Conservation (phyloP, 148 eudicot genomes). For the Cornus florida region DNA sequence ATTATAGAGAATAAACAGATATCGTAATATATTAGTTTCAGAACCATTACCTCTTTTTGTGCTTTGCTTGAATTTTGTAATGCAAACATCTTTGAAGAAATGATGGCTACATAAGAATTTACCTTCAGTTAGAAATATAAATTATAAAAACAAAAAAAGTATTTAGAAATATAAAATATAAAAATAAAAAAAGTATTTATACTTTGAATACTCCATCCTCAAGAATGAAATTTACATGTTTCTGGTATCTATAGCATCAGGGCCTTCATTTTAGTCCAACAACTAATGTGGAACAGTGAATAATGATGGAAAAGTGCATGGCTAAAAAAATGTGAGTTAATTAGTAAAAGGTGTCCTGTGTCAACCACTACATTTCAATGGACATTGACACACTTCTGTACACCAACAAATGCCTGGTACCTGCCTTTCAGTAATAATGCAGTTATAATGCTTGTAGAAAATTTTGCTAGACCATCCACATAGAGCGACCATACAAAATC, state of each 20-base stretch:
- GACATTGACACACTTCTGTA: background rate
- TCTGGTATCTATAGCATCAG: background rate
- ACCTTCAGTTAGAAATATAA: slow-evolving; percentile 27
- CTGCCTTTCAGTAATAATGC: background rate
- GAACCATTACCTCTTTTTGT: slow-evolving; percentile 56
- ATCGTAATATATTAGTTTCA: background rate
- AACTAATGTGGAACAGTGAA: background rate
- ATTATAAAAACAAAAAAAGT: background rate
- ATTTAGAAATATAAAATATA: slow-evolving; percentile 22
- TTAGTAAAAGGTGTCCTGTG: background rate
- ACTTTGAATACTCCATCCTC: slow-evolving; percentile 2
- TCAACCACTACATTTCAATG: background rate
- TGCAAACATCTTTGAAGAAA: slow-evolving; percentile 84
- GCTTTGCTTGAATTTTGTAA: slow-evolving; percentile 79
- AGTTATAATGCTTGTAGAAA: background rate
- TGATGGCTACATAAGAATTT: slow-evolving; percentile 62
- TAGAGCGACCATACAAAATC: background rate
- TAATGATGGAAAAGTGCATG: background rate
- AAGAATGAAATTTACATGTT: background rate
- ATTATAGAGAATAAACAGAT: background rate
- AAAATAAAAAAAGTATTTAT: background rate
- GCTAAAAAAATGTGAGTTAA: background rate
- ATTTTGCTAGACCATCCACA: background rate
- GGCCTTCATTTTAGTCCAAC: background rate
- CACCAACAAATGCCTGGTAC: background rate